A percentile compares a stretch with the other conserved stretches of the same genome.
Evolutionary conservation across 2,329 filamentous ascomycete species (phyloP).

Genomic region (Colletotrichum simmondsii): DNA sequence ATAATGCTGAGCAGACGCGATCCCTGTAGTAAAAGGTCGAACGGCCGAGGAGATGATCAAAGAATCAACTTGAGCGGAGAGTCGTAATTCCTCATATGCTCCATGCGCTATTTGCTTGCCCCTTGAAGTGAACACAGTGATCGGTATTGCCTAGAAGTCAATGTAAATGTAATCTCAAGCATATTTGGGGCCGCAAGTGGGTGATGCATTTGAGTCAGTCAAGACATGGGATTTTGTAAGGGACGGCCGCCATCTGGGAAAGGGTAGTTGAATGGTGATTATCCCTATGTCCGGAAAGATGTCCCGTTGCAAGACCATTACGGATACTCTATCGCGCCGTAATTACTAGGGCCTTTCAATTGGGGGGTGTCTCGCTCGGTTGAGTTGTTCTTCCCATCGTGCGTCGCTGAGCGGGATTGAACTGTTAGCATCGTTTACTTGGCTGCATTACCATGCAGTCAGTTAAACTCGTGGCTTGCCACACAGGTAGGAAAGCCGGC

Average conservation of each 20-base stretch:
- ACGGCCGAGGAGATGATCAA: not conserved
- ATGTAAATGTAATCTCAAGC: not conserved
- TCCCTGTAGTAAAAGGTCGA: not conserved
- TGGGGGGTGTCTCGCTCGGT: not conserved
- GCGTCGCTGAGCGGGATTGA: slow-evolving; percentile 7
- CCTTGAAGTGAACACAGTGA: not conserved
- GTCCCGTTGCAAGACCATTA: not conserved
- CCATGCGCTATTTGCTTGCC: not conserved
- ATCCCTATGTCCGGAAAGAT: not conserved
- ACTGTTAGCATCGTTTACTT: slow-evolving; percentile 8
- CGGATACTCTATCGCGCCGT: not conserved
- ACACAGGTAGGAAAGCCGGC: not conserved
- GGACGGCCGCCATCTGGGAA: not conserved
- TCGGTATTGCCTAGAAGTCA: not conserved
- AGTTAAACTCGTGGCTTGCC: not conserved
- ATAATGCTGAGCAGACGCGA: not conserved
- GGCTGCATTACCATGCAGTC: slow-evolving; percentile 11
- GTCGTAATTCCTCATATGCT: not conserved
- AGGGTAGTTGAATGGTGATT: not conserved
- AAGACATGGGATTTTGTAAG: not conserved
- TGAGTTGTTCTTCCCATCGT: not conserved
- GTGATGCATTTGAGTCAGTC: slow-evolving; percentile 20
- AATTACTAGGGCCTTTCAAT: not conserved
- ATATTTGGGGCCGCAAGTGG: slow-evolving; percentile 9
- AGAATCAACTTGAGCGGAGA: not conserved